Evolutionary conservation across 2,329 filamentous ascomycete genomes (phyloP).

Genomic region (Phaeosphaeriaceae sp.): DNA sequence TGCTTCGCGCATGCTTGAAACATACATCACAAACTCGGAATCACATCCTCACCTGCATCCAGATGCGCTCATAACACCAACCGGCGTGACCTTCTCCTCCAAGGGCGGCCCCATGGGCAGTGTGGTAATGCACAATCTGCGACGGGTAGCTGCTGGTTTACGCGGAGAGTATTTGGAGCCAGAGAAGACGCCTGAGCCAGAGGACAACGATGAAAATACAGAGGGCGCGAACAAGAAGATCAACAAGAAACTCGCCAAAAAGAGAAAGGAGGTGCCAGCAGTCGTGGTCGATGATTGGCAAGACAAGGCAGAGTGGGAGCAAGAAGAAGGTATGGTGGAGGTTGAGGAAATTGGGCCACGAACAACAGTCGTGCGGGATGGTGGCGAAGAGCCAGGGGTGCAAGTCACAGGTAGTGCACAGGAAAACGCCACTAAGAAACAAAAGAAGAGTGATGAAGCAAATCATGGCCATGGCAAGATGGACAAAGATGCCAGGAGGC

Average conservation of each 20-base stretch:
- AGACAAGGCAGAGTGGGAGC: constrained; percentile 54
- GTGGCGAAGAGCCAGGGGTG: constrained; percentile 37
- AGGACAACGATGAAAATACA: constrained; percentile 34
- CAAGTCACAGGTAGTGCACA: constrained; percentile 25
- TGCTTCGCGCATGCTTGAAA: constrained; percentile 47
- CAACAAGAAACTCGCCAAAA: constrained; percentile 17
- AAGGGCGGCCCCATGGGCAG: constrained; percentile 53
- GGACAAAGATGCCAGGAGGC: constrained; percentile 62
- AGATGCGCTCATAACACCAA: constrained; percentile 53
- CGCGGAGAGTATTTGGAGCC: constrained; percentile 58
- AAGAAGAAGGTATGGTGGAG: constrained; percentile 47
- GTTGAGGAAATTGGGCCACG: constrained; percentile 51
- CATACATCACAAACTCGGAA: constrained; percentile 50
- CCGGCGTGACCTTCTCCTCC: constrained; percentile 51
- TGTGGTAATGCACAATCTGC: constrained; percentile 60
- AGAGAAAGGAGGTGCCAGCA: constrained; percentile 12
- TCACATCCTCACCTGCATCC: constrained; percentile 56
- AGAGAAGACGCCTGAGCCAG: constrained; percentile 51
- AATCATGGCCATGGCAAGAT: constrained; percentile 23
- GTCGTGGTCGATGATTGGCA: constrained; percentile 43
- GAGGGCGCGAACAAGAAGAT: background rate
- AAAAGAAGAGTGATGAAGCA: constrained; percentile 18
- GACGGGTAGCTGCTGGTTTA: constrained; percentile 60
- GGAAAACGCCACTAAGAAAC: constrained; percentile 39
- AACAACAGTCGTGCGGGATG: constrained; percentile 36